Conservation (phyloP, 371 early-diverging fungal genomes). For the Mortierella sp. region DNA sequence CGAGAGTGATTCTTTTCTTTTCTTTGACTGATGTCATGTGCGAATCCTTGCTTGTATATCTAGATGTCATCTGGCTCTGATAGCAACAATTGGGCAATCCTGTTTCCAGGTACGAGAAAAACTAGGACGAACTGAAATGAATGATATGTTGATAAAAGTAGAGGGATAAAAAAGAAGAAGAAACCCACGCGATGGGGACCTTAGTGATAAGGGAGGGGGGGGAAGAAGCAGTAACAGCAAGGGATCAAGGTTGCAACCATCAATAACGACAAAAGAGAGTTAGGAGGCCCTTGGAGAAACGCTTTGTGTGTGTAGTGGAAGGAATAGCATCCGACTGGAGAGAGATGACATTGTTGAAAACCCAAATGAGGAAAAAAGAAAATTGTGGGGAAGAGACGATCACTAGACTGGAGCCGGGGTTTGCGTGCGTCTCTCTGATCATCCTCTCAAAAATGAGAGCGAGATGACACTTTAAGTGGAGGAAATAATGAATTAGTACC, state of each 20-base stretch:
- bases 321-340: background rate
- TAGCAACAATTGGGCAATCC: slow-evolving; percentile 51
- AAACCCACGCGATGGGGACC: background rate
- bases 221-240: background rate
- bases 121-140: background rate
- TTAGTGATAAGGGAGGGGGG: background rate
- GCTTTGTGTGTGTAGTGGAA: background rate
- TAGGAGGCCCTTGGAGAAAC: background rate
- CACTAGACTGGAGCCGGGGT: background rate
- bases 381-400: slow-evolving; percentile 45
- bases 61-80: slow-evolving; percentile 46
- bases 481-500: background rate
- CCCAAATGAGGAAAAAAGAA: slow-evolving; percentile 52
- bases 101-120: slow-evolving; percentile 49
- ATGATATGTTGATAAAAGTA: background rate
- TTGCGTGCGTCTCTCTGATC: background rate
- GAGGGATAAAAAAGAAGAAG: background rate
- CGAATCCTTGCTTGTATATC: background rate
- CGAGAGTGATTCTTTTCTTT: background rate
- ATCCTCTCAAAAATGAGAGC: slow-evolving; percentile 5
- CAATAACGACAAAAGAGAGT: background rate
- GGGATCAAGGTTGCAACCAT: background rate
- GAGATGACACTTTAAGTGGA: slow-evolving; percentile 15
- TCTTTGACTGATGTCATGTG: background rate
- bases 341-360: slow-evolving; percentile 6